phyloP scores from a whole-genome alignment of 2,329 filamentous ascomycete genomes.

The Aurifilum marmelostoma region DNA sequence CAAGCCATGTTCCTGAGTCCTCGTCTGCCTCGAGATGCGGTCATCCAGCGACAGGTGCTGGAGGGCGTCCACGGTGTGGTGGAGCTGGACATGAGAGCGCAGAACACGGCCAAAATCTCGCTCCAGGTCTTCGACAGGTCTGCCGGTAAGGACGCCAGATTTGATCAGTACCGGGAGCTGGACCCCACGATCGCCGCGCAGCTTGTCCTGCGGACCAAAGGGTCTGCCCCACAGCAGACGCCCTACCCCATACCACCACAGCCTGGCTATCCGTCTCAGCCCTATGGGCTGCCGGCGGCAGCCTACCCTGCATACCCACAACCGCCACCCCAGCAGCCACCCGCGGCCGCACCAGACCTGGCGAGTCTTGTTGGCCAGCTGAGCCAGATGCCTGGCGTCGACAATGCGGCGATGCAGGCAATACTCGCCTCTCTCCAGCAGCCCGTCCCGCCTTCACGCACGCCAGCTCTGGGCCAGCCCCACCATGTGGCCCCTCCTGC shows the following conservation, averaged over 20 bases:
- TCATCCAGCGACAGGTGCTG: conserved; percentile 83
- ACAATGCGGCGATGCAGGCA: conserved; percentile 71
- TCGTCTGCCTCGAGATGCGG: conserved; percentile 73
- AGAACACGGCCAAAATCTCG: conserved; percentile 73
- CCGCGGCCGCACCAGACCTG: conserved; percentile 51
- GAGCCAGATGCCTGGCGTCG: conserved; percentile 68
- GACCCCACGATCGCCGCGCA: conserved; percentile 81
- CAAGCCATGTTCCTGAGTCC: conserved; percentile 81
- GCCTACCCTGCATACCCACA: conserved; percentile 37
- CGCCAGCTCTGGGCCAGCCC: conserved; percentile 13
- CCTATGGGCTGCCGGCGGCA: conserved; percentile 32
- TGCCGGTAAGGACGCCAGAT: conserved; percentile 76
- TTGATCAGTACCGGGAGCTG: conserved; percentile 84
- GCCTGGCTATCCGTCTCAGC: conserved; percentile 38
- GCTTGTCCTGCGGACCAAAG: conserved; percentile 74
- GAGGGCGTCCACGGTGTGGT: conserved; percentile 88
- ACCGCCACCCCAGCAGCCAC: conserved; percentile 37
- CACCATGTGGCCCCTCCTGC: conserved; percentile 24
- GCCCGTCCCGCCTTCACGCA: conserved; percentile 27
- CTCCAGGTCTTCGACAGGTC: conserved; percentile 86
- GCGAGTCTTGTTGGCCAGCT: conserved; percentile 64
- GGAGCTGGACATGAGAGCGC: conserved; percentile 71
- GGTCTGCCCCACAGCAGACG: conserved; percentile 33
- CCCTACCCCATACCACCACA: conserved; percentile 36
- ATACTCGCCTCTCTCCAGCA: conserved; percentile 63